Percentiles rank a stretch among this genome's conserved stretches.
Evolutionary conservation across 495 filamentous ascomycete species (phyloP).

Genomic region (Geoglossum glabrum): DNA sequence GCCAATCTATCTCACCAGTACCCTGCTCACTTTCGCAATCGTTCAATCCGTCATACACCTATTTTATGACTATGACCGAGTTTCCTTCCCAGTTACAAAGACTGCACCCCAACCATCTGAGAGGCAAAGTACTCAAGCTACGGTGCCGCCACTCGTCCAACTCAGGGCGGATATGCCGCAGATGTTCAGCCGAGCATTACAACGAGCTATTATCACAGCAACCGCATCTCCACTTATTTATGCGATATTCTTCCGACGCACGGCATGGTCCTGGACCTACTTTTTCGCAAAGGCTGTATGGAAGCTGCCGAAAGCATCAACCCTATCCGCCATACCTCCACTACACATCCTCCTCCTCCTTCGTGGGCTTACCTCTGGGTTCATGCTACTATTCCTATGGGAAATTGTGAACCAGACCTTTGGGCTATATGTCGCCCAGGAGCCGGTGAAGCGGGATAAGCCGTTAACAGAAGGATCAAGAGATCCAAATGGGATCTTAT

Average conservation of each 20-base stretch:
- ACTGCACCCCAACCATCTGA: conserved; percentile 17
- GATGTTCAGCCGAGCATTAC: not conserved
- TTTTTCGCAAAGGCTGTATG: conserved; percentile 49
- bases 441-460: conserved; percentile 61
- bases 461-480: conserved; percentile 68
- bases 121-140: conserved; percentile 19
- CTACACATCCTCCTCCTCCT: conserved; percentile 34
- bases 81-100: conserved; percentile 33
- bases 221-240: conserved; percentile 39
- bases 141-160: conserved; percentile 13
- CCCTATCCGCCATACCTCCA: conserved; percentile 36
- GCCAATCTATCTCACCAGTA: conserved; percentile 57
- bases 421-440: conserved; percentile 51
- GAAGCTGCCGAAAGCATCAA: conserved; percentile 48
- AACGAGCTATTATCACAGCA: conserved; percentile 22
- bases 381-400: conserved; percentile 51
- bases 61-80: conserved; percentile 49
- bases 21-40: conserved; percentile 45
- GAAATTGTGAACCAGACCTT: conserved; percentile 56
- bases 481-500: conserved; percentile 78
- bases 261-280: conserved; percentile 46
- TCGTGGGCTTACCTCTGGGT: conserved; percentile 41
- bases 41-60: conserved; percentile 51
- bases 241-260: conserved; percentile 36
- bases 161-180: conserved; percentile 17